Evolutionary conservation across 768 basidiomycete genomes (phyloP).

Genomic region (Macrocybe gigantea): DNA sequence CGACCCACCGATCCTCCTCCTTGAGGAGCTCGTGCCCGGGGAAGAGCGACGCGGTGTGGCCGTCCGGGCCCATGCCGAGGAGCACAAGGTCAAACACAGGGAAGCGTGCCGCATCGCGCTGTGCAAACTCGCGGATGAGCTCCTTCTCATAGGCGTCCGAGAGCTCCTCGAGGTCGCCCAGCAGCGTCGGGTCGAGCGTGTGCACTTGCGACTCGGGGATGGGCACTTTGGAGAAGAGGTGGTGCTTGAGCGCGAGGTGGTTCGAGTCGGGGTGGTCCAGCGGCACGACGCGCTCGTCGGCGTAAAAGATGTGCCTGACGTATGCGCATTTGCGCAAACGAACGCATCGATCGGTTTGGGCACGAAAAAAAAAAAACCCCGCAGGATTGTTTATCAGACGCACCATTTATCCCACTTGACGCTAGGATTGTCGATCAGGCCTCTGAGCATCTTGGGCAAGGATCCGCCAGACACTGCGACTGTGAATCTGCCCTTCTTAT

Average conservation of each 20-base stretch:
- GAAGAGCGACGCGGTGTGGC: slow-evolving; percentile 98
- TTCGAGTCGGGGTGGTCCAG: slow-evolving; percentile 93
- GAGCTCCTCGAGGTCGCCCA: slow-evolving; percentile 76
- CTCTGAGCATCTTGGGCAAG: slow-evolving; percentile 74
- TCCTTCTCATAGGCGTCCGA: slow-evolving; percentile 74
- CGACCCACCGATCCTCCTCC: slow-evolving; percentile 95
- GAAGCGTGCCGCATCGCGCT: slow-evolving; percentile 91
- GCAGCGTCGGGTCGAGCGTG: slow-evolving; percentile 62
- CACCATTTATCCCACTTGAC: slow-evolving; percentile 96
- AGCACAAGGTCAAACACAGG: slow-evolving; percentile 97
- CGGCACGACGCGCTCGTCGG: slow-evolving; percentile 92
- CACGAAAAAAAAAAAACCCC: not conserved
- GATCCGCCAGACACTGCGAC: slow-evolving; percentile 93
- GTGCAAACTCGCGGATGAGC: slow-evolving; percentile 88
- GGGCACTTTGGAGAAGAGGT: slow-evolving; percentile 78
- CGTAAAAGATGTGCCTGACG: slow-evolving; percentile 93
- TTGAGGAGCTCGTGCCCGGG: slow-evolving; percentile 80
- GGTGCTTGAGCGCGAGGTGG: slow-evolving; percentile 65
- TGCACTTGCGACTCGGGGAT: slow-evolving; percentile 78
- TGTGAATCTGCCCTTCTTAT: slow-evolving; percentile 86
- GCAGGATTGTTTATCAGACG: slow-evolving; percentile 12
- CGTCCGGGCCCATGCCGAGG: slow-evolving; percentile 94
- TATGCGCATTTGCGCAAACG: slow-evolving; percentile 3
- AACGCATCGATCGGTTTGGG: not conserved
- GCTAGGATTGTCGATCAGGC: slow-evolving; percentile 54